phyloP scores from a whole-genome alignment of 2,329 filamentous ascomycete species.

The Atkinsonella hypoxylon region DNA sequence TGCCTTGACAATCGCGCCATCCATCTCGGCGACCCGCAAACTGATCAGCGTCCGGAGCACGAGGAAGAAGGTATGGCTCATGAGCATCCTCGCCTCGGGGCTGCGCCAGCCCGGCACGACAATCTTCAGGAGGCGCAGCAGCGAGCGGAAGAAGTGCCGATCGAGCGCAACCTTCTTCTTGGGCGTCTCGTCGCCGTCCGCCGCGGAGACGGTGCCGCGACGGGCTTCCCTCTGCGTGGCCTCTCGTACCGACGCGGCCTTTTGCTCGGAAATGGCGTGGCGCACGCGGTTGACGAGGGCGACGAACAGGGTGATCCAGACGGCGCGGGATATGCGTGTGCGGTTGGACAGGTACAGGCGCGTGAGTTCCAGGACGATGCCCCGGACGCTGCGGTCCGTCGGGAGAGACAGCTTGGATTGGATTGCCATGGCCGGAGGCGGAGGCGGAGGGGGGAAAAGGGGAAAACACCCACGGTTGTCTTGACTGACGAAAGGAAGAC shows the following conservation, averaged over 20 bases:
- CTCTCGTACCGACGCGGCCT: constrained; percentile 63
- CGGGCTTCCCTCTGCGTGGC: constrained; percentile 40
- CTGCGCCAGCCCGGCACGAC: constrained; percentile 84
- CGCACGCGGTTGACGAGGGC: constrained; percentile 78
- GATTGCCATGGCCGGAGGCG: constrained; percentile 46
- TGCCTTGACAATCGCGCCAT: constrained; percentile 84
- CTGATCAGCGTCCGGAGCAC: constrained; percentile 85
- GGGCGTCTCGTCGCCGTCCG: constrained; percentile 22
- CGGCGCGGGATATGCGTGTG: constrained; percentile 66
- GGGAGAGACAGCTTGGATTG: constrained; percentile 59
- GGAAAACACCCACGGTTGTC: background rate
- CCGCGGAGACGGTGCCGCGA: constrained; percentile 36
- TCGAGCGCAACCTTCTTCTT: constrained; percentile 86
- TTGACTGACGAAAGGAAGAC: too few species aligned
- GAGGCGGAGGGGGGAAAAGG: background rate
- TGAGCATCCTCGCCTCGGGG: constrained; percentile 73
- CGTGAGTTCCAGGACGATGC: constrained; percentile 54
- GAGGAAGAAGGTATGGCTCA: constrained; percentile 88
- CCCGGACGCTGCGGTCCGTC: constrained; percentile 51
- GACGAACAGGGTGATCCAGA: constrained; percentile 73
- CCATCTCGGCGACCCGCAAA: constrained; percentile 90
- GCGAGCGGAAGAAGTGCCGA: constrained; percentile 63
- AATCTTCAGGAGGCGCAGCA: constrained; percentile 70
- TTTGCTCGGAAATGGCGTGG: constrained; percentile 85
- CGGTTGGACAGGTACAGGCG: constrained; percentile 67